Evolutionary conservation across 2,329 filamentous ascomycete species (phyloP).

Genomic region (Botrytis galanthina): DNA sequence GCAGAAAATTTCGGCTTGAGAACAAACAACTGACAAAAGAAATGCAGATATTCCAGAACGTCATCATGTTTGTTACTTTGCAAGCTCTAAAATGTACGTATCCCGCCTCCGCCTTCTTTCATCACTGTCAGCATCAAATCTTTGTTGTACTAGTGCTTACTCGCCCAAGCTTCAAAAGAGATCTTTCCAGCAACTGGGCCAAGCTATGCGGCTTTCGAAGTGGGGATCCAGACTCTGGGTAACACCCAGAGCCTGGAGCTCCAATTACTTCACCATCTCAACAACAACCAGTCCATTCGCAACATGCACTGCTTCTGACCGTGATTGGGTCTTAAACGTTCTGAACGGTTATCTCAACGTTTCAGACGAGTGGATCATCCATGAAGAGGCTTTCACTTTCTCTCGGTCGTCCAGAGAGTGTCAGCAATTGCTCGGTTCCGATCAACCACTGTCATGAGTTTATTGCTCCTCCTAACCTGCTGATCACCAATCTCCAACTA

Average conservation of each 20-base stretch:
- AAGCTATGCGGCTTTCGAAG: slow-evolving; percentile 42
- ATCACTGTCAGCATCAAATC: not conserved
- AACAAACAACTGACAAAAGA: not conserved
- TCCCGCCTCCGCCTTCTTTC: too few relatives aligned
- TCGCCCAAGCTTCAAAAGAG: not conserved
- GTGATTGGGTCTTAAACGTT: not conserved
- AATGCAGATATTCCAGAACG: not conserved
- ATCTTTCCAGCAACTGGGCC: not conserved
- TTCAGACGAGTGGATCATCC: not conserved
- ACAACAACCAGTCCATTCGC: slow-evolving; percentile 64
- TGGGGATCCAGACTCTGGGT: slow-evolving; percentile 59
- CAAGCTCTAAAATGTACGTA: not conserved
- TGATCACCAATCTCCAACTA: slow-evolving; percentile 72
- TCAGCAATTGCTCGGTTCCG: not conserved
- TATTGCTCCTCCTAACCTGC: not conserved
- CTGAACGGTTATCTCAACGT: not conserved
- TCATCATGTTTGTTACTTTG: not conserved
- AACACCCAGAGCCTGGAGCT: slow-evolving; percentile 49
- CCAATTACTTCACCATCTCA: slow-evolving; percentile 70
- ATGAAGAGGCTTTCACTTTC: not conserved
- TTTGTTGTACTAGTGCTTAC: not conserved
- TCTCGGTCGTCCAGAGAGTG: not conserved
- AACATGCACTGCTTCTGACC: slow-evolving; percentile 41
- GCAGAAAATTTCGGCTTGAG: not conserved
- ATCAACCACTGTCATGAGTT: not conserved